Evolutionary conservation across 2,329 filamentous ascomycete species (phyloP), one percentile per base, ranked within the genome.

Genomic region (Teratosphaeria zuluensis): DNA sequence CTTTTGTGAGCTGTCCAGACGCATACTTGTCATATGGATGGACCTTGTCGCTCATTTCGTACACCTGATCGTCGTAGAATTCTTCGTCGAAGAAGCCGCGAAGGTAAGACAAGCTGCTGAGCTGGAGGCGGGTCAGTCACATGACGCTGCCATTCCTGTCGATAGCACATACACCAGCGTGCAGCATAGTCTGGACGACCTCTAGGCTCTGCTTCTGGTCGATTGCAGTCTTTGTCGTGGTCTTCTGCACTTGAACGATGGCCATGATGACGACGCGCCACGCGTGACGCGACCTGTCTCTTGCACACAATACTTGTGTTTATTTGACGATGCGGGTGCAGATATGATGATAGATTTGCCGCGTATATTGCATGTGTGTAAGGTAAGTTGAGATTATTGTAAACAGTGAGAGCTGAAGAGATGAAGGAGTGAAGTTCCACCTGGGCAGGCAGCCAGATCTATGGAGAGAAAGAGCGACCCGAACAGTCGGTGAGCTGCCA

Each of bases 111-210:
- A 74, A 56, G 31, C 58, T 68, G 62, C 72, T 74, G 21, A 74
- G 63, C 74, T 75, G 56, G 21, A n/a, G 14, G 54, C n/a, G 14
- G n/a, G n/a, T 35, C 12, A 38, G 24, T 30, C 31, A 46, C 21
- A 21, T 24, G 54, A 30, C 7, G 30, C 28, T 21, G 8, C 9
- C 16, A 9, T 6, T 31, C 14, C 4, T 11, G 12, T 31, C 24
- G 4, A 16, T 54, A 21, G 21, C 12, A 72, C 75, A 70, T 61
- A 78, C 75, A 19, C 75, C 74, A 51, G 76, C 72, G 63, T 79
- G 77, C 9, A 80, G 65, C 64, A 79, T 72, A 3, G 76, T 78
- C 65, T 79, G 77, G 14, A 78, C 72, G 48, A 79, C 65, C 57
- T 77, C 76, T 46, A 75, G 68, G 59, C 77, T 80, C 61, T 80